Base-by-base conservation (phyloP, 2,329 filamentous ascomycete genomes). In the Madurella mycetomatis region DNA sequence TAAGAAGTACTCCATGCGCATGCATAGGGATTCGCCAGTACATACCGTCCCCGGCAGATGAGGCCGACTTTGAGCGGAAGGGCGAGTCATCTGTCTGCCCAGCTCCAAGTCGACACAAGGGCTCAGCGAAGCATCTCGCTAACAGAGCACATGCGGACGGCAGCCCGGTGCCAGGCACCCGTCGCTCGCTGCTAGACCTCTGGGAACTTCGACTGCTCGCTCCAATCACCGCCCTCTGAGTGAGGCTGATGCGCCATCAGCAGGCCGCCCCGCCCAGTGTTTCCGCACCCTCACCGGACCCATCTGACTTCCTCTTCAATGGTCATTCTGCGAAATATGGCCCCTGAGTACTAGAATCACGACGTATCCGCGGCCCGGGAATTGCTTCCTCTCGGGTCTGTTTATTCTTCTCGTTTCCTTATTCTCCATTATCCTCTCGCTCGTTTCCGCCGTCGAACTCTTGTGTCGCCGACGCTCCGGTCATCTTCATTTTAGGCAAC, bases 211-310 rank as follows among this genome's bases (percentile, higher is more conserved):
- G 60, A 63, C 58, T 52, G 48, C 54, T 49, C 44, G 56, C 58
- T 48, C 56, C 58, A 59, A 56, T 58, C 56, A 49, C 19, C 40
- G 43, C n/a, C 34, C 53, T 18, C 43, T 52, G 34, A 47, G 56
- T 62, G 69, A 74, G 70, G 70, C 71, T 73, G 69, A 72, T 70
- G 68, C 65, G 49, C 66, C 65, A 72, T 73, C 70, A 73, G 71
- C 71, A 73, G 72, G 70, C 65, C 65, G 61, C 56, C 55, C 58
- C 59, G 60, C 49, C 57, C 51, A 51, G 41, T 39, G 47, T 40
- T 56, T 49, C 50, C 54, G 43, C 51, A 43, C 55, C 41, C 54
- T 62, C 55, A 57, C 57, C 57, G 51, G 49, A 58, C 48, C 55
- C 63, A 64, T 65, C 63, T 65, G 67, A 64, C 63, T 61, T 61